Evolutionary conservation across 805 yeast genomes (phyloP).

Genomic region (Candida maris): DNA sequence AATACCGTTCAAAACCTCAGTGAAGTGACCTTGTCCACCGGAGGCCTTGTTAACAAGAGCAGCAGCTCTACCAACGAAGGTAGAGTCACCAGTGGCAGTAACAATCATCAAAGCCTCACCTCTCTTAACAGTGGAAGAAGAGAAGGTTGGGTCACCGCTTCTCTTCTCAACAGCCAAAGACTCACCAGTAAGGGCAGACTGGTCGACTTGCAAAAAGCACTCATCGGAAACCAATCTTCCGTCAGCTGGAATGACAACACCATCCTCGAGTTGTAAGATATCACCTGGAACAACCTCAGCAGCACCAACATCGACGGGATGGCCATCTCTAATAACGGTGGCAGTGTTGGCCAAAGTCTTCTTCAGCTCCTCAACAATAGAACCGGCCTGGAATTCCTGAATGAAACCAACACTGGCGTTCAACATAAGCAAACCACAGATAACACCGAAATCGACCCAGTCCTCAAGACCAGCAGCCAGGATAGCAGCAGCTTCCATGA

Average conservation of each 20-base stretch:
- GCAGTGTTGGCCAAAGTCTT: slow-evolving; percentile 93
- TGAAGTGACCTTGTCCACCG: slow-evolving; percentile 92
- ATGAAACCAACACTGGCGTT: slow-evolving; percentile 94
- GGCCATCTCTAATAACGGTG: slow-evolving; percentile 78
- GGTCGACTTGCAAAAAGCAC: slow-evolving; percentile 86
- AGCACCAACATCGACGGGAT: slow-evolving; percentile 69
- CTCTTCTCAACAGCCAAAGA: slow-evolving; percentile 92
- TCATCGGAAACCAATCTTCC: slow-evolving; percentile 87
- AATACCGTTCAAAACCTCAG: slow-evolving; percentile 96
- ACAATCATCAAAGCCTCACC: slow-evolving; percentile 95
- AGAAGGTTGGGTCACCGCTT: slow-evolving; percentile 81
- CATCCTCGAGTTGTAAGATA: slow-evolving; percentile 86
- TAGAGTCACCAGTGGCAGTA: slow-evolving; percentile 92
- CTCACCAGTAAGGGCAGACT: slow-evolving; percentile 97
- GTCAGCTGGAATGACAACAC: slow-evolving; percentile 89
- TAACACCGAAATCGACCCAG: slow-evolving; percentile 99
- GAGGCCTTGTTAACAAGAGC: slow-evolving; percentile 93
- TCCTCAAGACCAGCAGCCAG: slow-evolving; percentile 95
- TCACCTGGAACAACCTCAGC: slow-evolving; percentile 94
- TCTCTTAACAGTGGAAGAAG: slow-evolving; percentile 92
- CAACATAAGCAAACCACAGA: slow-evolving; percentile 77
- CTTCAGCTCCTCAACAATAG: slow-evolving; percentile 94
- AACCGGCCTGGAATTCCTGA: slow-evolving; percentile 98
- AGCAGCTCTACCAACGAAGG: slow-evolving; percentile 97
- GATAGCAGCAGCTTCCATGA: slow-evolving; percentile 95